These are phyloP conservation scores for Naganishia albida DNA, from an alignment of 1,284 basidiomycete genomes.

Conservation along the genomic window DNA sequence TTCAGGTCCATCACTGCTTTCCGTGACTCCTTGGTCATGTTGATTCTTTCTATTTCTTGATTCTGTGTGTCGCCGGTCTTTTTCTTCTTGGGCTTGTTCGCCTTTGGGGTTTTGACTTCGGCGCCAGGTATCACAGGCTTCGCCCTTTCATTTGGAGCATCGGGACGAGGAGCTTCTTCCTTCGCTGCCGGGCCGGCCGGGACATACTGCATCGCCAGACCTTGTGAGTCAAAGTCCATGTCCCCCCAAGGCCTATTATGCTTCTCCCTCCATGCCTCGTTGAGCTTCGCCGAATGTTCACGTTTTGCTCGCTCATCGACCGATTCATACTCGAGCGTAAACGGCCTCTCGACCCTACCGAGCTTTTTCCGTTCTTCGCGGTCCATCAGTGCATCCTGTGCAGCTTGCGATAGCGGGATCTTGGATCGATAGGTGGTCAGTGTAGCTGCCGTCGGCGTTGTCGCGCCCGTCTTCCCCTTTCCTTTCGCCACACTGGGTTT, in stretches of 20 bases:
- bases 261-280: constrained; percentile 42
- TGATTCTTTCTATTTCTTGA: background rate
- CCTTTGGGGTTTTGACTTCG: constrained; percentile 16
- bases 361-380: constrained; percentile 34
- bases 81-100: constrained; percentile 15
- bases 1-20: background rate
- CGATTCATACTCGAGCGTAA: constrained; percentile 40
- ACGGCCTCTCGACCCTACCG: constrained; percentile 32
- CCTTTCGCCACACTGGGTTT: constrained; percentile 36
- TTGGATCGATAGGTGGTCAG: constrained; percentile 39
- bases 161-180: background rate
- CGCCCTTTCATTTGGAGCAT: background rate
- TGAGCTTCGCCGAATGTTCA: constrained; percentile 41
- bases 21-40: background rate
- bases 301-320: constrained; percentile 39
- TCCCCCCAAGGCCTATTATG: constrained; percentile 49
- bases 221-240: constrained; percentile 40
- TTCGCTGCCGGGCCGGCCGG: background rate
- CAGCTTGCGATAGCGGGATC: constrained; percentile 12
- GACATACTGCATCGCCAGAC: constrained; percentile 39
- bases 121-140: constrained; percentile 23
- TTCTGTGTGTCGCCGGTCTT: background rate
- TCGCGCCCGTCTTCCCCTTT: constrained; percentile 40
- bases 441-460: constrained; percentile 28
- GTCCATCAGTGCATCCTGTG: constrained; percentile 33